A percentile compares a stretch with the other conserved stretches of the same genome.
Evolutionary conservation across 768 basidiomycete genomes (phyloP).

Genomic region (Kwoniella dendrophila): DNA sequence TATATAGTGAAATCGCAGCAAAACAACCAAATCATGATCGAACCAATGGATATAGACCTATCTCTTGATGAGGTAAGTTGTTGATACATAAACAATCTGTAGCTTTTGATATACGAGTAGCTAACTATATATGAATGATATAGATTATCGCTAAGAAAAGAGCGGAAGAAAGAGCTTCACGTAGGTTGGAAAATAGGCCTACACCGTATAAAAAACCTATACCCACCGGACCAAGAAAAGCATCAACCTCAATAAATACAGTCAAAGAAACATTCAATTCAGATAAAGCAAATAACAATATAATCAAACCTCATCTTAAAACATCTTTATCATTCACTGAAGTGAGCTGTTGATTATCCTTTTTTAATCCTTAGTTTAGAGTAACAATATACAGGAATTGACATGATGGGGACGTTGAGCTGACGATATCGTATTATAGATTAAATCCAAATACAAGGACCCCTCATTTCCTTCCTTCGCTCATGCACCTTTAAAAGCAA

Average conservation of each 20-base stretch:
- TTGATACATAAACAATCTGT: not conserved
- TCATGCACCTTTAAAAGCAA: not conserved
- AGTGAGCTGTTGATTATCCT: not conserved
- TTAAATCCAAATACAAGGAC: not conserved
- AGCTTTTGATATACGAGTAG: not conserved
- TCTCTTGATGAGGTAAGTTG: slow-evolving; percentile 12
- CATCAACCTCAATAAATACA: not conserved
- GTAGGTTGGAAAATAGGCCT: not conserved
- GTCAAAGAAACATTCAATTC: not conserved
- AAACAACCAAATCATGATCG: slow-evolving; percentile 1
- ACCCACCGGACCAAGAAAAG: not conserved
- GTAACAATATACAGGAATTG: not conserved
- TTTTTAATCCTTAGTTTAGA: not conserved
- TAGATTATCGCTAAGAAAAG: slow-evolving; percentile 16
- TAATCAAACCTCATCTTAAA: not conserved
- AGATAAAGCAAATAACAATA: not conserved
- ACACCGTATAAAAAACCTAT: not conserved
- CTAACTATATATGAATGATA: not conserved
- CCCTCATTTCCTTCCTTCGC: slow-evolving; percentile 4
- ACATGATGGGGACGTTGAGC: not conserved
- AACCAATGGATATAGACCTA: slow-evolving; percentile 20
- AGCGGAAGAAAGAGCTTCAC: not conserved
- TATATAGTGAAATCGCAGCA: not conserved
- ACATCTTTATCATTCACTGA: not conserved
- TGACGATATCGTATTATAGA: not conserved